phyloP scores from a whole-genome alignment of 768 basidiomycete genomes.

The Tulasnella sp. region DNA sequence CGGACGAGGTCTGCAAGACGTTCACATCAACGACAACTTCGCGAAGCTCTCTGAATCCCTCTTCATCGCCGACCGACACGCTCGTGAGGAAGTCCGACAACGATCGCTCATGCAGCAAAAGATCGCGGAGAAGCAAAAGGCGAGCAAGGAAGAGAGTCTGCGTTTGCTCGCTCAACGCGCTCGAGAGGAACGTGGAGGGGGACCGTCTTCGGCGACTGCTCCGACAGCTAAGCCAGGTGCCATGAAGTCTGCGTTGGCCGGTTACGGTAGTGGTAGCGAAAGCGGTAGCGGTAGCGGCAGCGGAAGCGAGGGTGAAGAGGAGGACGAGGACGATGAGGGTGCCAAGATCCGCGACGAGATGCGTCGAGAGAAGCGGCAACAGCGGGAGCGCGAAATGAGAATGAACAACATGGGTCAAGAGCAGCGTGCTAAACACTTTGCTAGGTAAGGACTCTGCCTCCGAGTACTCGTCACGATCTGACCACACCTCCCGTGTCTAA shows the following conservation, averaged over 20 bases:
- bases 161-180: constrained; percentile 90
- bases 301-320: constrained; percentile 35
- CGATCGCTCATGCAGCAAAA: constrained; percentile 97
- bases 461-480: too few species aligned
- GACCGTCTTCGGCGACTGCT: constrained; percentile 34
- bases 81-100: constrained; percentile 94
- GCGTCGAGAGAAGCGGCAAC: constrained; percentile 81
- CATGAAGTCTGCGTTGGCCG: constrained; percentile 65
- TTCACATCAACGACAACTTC: constrained; percentile 98
- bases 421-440: constrained; percentile 89
- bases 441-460: constrained; percentile 35
- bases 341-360: constrained; percentile 79
- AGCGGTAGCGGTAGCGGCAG: constrained; percentile 43
- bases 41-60: constrained; percentile 97
- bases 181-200: constrained; percentile 82
- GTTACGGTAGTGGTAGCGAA: constrained; percentile 61
- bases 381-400: constrained; percentile 93
- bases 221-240: constrained; percentile 37
- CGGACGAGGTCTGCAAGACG: constrained; percentile 96
- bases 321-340: constrained; percentile 52
- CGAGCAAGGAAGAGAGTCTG: constrained; percentile 89
- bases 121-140: constrained; percentile 97
- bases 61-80: constrained; percentile 91
- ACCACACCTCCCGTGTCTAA: background rate
- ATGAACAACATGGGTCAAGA: constrained; percentile 99